A percentile compares a stretch with the other conserved stretches of the same genome.
Conservation (phyloP, 768 basidiomycete genomes). For the Suillus lakei region DNA sequence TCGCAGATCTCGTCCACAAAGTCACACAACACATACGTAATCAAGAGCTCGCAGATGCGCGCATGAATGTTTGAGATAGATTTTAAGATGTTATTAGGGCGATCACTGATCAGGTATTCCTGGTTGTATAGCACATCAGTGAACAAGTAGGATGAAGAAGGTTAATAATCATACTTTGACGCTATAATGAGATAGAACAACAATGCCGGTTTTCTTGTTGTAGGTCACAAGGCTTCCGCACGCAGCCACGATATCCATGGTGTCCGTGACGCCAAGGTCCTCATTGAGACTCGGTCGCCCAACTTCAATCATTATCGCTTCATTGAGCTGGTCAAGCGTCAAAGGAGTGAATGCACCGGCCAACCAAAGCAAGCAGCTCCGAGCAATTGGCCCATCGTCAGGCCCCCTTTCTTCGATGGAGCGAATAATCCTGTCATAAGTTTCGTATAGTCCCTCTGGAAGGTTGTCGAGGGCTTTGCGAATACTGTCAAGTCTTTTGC, state of each 20-base stretch:
- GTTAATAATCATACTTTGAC: constrained; percentile 8
- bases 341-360: neutral
- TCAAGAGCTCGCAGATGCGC: neutral
- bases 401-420: constrained; percentile 6
- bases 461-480: constrained; percentile 11
- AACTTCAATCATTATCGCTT: constrained; percentile 7
- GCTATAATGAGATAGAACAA: constrained; percentile 12
- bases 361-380: neutral
- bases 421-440: constrained; percentile 23
- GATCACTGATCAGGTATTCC: neutral
- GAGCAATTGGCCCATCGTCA: neutral
- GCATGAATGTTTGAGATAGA: neutral
- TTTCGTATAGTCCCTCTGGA: constrained; percentile 25
- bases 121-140: neutral
- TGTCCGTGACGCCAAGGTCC: neutral
- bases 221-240: constrained; percentile 7
- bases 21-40: neutral
- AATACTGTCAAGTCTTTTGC: constrained; percentile 5
- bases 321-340: neutral
- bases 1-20: neutral
- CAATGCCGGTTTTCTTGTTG: neutral
- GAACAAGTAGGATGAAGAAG: neutral
- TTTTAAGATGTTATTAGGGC: too few relatives aligned
- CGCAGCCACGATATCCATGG: neutral
- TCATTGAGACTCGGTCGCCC: neutral